Base-by-base conservation (phyloP, 805 yeast genomes). In the Candida ulmi region DNA sequence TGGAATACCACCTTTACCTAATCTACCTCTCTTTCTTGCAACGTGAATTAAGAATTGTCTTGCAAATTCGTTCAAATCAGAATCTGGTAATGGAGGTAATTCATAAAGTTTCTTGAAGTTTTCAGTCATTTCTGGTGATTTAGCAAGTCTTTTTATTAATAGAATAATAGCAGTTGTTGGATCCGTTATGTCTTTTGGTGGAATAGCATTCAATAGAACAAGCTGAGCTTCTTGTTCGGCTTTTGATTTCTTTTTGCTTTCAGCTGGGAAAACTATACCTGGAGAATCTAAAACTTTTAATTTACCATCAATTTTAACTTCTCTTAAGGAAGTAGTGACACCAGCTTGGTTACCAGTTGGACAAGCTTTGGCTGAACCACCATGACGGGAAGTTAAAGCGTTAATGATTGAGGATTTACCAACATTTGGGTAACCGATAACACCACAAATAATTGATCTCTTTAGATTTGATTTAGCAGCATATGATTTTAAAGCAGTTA, bases 311-410 rank as follows among this genome's bases (percentile, higher is more conserved):
- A 91, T 74, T 66, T 91, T 93, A 43, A 91, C 88, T 61, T 88
- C 95, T 65, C 97, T 78, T 60, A 93, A 68, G 3, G 91, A 70
- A 1, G 96, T 90, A 24, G 99, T 91, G 35, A 93, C 93, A 60
- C 99, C 99, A 3, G 99, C 97, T 66, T 85, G 93, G 58, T 95
- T 95, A 37, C 99, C 99, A 25, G 85, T 95, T 13, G 99, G 97
- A 60, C 98, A 93, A 11, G 90, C 91, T 52, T 75, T 78, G 33
- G 78, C 69, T 40, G 72, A 65, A 43, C 81, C 80, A 42, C 85
- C 81, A 60, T 86, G 95, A 63, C 93, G 80, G 39, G 86, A 74
- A 3, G 88, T 80, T 49, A 91, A 70, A 2, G 97, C 83, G 62
- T 91, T 91, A 57, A 91, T 93, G 42, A 93, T 31, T 5, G 34